phyloP scores from a whole-genome alignment of 495 filamentous ascomycete species.

The Rhizodiscina lignyota region DNA sequence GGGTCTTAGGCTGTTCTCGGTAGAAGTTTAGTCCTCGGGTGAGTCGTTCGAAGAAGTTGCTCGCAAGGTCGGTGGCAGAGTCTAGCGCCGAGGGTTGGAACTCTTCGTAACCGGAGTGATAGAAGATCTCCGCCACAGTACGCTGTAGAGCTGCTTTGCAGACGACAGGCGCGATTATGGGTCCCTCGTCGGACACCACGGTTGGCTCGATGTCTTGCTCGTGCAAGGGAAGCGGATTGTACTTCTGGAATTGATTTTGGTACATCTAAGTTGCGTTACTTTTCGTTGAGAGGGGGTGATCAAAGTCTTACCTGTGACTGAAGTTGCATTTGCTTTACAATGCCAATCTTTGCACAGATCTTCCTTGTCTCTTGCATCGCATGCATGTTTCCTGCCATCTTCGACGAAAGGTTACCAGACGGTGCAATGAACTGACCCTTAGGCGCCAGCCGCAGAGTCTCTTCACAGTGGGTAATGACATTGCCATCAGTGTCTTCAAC shows the following conservation, averaged over 20 bases:
- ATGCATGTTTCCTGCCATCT: conserved; percentile 75
- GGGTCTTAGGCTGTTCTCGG: conserved; percentile 47
- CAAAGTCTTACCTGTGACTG: conserved; percentile 61
- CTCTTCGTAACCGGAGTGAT: conserved; percentile 94
- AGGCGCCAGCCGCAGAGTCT: conserved; percentile 58
- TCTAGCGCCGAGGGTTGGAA: conserved; percentile 90
- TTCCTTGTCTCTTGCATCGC: conserved; percentile 97
- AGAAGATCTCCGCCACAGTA: conserved; percentile 85
- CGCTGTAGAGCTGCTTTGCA: conserved; percentile 74
- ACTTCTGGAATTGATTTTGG: conserved; percentile 95
- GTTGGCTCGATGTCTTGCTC: conserved; percentile 73
- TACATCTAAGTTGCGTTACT: conserved; percentile 53
- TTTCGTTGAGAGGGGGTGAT: conserved; percentile 2
- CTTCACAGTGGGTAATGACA: conserved; percentile 68
- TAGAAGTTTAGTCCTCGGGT: conserved; percentile 64
- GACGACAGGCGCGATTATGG: conserved; percentile 64
- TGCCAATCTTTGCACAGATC: conserved; percentile 83
- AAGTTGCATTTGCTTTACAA: conserved; percentile 99
- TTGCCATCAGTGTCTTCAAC: conserved; percentile 73
- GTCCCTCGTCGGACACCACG: conserved; percentile 73
- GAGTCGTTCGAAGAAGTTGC: conserved; percentile 77
- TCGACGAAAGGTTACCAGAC: conserved; percentile 55
- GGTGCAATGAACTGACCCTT: conserved; percentile 64
- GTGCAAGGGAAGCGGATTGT: conserved; percentile 77
- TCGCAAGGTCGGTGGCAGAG: conserved; percentile 73